A percentile compares a stretch with the other conserved stretches of the same genome.
Conservation (phyloP, 1,139 yeast species). For the Saccharomycopsis crataegensis region DNA sequence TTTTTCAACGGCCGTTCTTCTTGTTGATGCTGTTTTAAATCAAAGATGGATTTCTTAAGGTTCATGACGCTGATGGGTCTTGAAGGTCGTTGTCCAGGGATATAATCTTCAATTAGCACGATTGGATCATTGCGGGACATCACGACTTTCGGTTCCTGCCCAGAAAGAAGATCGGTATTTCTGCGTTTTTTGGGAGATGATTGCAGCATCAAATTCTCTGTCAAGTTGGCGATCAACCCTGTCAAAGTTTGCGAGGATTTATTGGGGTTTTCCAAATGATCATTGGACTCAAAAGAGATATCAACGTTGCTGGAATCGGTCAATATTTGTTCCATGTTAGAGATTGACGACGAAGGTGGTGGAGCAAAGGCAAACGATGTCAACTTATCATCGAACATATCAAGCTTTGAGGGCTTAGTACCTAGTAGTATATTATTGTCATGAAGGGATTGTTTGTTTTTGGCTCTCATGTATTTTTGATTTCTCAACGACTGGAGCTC, state of each 20-base stretch:
- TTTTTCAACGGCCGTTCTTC: conserved; percentile 7
- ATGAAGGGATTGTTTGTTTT: conserved; percentile 6
- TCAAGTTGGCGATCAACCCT: neutral
- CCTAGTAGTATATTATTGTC: neutral
- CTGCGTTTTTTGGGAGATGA: neutral
- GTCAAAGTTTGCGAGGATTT: neutral
- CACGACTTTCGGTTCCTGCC: conserved; percentile 20
- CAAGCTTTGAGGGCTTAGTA: conserved; percentile 42
- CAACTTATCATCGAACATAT: conserved; percentile 52
- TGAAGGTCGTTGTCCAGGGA: conserved; percentile 21
- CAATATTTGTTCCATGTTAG: conserved; percentile 23
- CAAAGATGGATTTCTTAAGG: conserved; percentile 11
- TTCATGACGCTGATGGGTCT: conserved; percentile 11
- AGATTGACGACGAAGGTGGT: conserved; percentile 31
- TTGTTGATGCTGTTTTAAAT: neutral
- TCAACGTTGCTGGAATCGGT: conserved; percentile 17
- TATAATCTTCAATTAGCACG: conserved; percentile 45
- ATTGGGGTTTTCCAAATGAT: neutral
- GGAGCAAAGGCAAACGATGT: conserved; percentile 66
- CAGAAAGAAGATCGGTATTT: neutral
- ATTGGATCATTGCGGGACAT: conserved; percentile 38
- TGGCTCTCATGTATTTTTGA: neutral
- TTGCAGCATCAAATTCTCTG: neutral
- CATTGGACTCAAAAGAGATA: conserved; percentile 13
- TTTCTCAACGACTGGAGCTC: conserved; percentile 6